A percentile compares a stretch with the other conserved stretches of the same genome.
Conservation (phyloP, 2,329 filamentous ascomycete species). For the Orbilia oligospora region DNA sequence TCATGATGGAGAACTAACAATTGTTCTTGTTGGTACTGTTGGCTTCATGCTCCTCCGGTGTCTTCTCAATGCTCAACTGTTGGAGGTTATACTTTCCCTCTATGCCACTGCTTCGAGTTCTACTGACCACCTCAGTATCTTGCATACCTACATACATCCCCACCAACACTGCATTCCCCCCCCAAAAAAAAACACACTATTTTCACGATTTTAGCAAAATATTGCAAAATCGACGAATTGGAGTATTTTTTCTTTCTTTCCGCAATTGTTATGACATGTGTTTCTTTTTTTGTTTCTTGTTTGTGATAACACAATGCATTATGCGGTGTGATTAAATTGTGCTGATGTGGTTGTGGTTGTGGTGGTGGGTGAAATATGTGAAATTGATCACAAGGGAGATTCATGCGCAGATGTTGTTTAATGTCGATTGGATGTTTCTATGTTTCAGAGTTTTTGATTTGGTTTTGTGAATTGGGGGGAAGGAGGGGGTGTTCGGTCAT, state of each 20-base stretch:
- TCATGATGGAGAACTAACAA: neutral
- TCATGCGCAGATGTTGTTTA: constrained; percentile 24
- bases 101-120: too few species aligned
- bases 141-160: too few species aligned
- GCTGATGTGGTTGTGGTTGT: neutral
- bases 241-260: neutral
- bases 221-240: neutral
- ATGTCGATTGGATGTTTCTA: constrained; percentile 22
- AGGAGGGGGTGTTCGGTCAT: neutral
- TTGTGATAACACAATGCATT: constrained; percentile 15
- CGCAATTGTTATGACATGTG: too few species aligned
- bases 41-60: neutral
- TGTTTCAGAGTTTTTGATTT: constrained; percentile 13
- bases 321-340: constrained; percentile 19
- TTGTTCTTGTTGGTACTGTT: constrained; percentile 6
- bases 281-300: neutral
- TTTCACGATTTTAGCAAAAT: neutral
- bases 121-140: neutral
- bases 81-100: neutral
- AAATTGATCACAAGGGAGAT: constrained; percentile 12
- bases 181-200: too few species aligned
- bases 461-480: neutral
- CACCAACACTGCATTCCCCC: neutral
- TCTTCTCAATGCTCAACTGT: neutral
- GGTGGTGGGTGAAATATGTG: constrained; percentile 7